Evolutionary conservation across 2,329 filamentous ascomycete genomes (phyloP).

Genomic region (Xylaria hypoxylon): DNA sequence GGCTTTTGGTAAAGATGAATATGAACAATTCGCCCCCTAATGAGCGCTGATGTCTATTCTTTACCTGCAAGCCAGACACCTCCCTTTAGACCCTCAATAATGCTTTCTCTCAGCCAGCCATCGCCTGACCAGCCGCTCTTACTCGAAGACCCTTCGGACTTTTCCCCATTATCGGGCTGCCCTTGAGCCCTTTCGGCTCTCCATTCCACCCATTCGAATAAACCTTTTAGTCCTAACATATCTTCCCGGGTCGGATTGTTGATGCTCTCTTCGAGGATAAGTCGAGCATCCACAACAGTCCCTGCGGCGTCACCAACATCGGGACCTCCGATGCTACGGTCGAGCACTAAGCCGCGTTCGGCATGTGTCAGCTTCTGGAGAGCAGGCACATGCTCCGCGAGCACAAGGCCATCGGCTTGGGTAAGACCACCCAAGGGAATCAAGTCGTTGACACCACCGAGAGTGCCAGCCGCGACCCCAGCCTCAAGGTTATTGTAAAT

Average conservation of each 20-base stretch:
- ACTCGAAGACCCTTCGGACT: slow-evolving; percentile 38
- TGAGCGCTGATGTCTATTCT: no score
- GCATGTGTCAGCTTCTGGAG: slow-evolving; percentile 69
- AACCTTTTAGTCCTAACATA: slow-evolving; percentile 61
- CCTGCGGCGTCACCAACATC: slow-evolving; percentile 57
- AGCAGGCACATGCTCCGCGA: slow-evolving; percentile 52
- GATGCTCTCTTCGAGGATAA: slow-evolving; percentile 70
- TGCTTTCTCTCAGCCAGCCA: slow-evolving; percentile 68
- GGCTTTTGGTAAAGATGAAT: no score
- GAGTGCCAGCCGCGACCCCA: slow-evolving; percentile 62
- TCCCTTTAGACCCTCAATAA: slow-evolving; percentile 67
- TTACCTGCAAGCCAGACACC: slow-evolving; percentile 64
- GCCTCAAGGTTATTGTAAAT: slow-evolving; percentile 67
- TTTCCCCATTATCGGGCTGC: slow-evolving; percentile 42
- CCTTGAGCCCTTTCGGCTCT: slow-evolving; percentile 51
- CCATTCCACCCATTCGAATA: slow-evolving; percentile 68
- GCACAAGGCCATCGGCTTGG: slow-evolving; percentile 54
- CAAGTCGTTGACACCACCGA: slow-evolving; percentile 59
- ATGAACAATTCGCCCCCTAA: no score
- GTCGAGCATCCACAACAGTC: slow-evolving; percentile 73
- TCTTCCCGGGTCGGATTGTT: slow-evolving; percentile 46
- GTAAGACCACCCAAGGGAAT: slow-evolving; percentile 61
- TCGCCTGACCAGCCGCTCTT: slow-evolving; percentile 50
- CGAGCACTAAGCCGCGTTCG: slow-evolving; percentile 73
- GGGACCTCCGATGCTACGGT: slow-evolving; percentile 61